A percentile compares a stretch with the other conserved stretches of the same genome.
Evolutionary conservation across 306 rosid species (phyloP).

Genomic region (Cajanus cajan): DNA sequence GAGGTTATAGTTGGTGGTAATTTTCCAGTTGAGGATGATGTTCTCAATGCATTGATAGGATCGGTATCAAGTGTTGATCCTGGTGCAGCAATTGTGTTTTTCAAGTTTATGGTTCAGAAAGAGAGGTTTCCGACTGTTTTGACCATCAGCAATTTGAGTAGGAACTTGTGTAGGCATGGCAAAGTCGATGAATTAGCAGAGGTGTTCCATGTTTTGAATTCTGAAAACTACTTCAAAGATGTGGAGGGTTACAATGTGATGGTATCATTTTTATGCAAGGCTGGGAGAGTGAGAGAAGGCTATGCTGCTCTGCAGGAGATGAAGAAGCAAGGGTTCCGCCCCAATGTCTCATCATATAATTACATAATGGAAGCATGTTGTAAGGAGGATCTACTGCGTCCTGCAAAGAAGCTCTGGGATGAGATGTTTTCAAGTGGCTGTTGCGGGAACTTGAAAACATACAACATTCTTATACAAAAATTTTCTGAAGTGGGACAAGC

Average conservation of each 20-base stretch:
- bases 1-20: slow-evolving; percentile 68
- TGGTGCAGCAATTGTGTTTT: slow-evolving; percentile 54
- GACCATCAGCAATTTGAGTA: slow-evolving; percentile 65
- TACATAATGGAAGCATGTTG: slow-evolving; percentile 87
- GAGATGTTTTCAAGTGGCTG: slow-evolving; percentile 87
- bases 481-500: slow-evolving; percentile 65
- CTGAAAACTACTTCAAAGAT: slow-evolving; percentile 57
- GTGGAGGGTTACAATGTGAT: slow-evolving; percentile 69
- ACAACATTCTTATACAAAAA: slow-evolving; percentile 66
- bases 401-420: slow-evolving; percentile 90
- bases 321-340: slow-evolving; percentile 72
- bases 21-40: slow-evolving; percentile 74
- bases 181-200: slow-evolving; percentile 61
- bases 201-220: slow-evolving; percentile 50
- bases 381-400: slow-evolving; percentile 75
- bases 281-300: slow-evolving; percentile 76
- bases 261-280: slow-evolving; percentile 73
- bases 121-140: slow-evolving; percentile 62
- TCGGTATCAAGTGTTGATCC: slow-evolving; percentile 65
- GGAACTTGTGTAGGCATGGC: slow-evolving; percentile 60
- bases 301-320: slow-evolving; percentile 74
- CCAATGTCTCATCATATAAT: slow-evolving; percentile 62
- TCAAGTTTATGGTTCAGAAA: slow-evolving; percentile 66
- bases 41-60: slow-evolving; percentile 70
- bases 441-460: slow-evolving; percentile 74